Percentiles rank a stretch among this genome's conserved stretches.
Conservation (phyloP, 257 asterid genomes). For the Solanum chmielewskii region DNA sequence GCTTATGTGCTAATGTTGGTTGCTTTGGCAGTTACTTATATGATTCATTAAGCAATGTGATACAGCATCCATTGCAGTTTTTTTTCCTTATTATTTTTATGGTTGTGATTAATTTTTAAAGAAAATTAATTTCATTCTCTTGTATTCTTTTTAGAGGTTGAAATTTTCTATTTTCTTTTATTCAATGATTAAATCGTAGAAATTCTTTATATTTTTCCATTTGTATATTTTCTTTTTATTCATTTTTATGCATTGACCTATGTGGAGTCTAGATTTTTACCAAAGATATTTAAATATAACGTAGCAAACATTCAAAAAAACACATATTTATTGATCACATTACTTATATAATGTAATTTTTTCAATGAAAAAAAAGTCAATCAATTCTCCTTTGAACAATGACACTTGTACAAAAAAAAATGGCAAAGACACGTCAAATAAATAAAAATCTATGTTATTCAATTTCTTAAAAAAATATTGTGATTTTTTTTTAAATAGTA, state of each 20-base stretch:
- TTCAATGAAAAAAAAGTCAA: not conserved
- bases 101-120: not conserved
- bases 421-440: not conserved
- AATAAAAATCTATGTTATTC: not conserved
- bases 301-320: not conserved
- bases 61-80: not conserved
- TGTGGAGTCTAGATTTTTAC: not conserved
- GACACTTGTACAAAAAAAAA: not conserved
- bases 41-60: constrained; percentile 26
- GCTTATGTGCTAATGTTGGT: constrained; percentile 61
- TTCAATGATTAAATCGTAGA: not conserved
- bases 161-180: not conserved
- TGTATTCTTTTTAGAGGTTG: not conserved
- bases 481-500: not conserved
- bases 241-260: not conserved
- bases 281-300: not conserved
- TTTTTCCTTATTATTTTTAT: not conserved
- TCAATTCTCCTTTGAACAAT: too few species aligned
- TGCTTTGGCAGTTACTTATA: constrained; percentile 65
- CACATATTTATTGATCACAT: rapidly evolving
- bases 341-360: not conserved
- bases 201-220: not conserved
- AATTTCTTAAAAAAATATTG: not conserved
- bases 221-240: not conserved
- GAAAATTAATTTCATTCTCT: not conserved